phyloP scores from a whole-genome alignment of 495 filamentous ascomycete genomes.

The Arthonia radiata region DNA sequence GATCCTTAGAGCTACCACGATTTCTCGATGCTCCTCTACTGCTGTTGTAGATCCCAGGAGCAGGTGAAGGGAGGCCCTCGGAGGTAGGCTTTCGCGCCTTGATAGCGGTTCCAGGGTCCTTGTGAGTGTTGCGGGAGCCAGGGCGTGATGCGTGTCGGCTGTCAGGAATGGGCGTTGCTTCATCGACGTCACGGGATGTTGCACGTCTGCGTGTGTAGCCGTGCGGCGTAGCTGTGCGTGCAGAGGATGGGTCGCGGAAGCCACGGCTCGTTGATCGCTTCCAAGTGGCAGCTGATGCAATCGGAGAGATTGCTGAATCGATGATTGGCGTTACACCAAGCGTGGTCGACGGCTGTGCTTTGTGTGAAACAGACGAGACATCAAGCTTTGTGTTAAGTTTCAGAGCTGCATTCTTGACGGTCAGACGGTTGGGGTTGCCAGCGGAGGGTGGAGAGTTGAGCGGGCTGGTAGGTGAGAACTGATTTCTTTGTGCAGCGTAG shows the following conservation, averaged over 20 bases:
- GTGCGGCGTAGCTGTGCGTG: constrained; percentile 47
- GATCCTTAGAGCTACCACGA: constrained; percentile 48
- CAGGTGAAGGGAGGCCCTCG: constrained; percentile 36
- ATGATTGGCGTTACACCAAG: constrained; percentile 73
- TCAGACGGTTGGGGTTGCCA: constrained; percentile 8
- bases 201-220: constrained; percentile 43
- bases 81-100: constrained; percentile 18
- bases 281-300: constrained; percentile 4
- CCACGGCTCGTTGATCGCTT: background rate
- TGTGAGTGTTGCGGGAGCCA: constrained; percentile 15
- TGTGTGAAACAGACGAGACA: too few relatives aligned
- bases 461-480: constrained; percentile 15
- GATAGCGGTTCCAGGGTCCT: constrained; percentile 14
- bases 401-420: constrained; percentile 54
- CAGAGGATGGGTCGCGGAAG: constrained; percentile 33
- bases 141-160: constrained; percentile 26
- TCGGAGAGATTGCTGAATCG: constrained; percentile 65
- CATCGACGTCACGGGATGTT: constrained; percentile 54
- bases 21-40: constrained; percentile 26
- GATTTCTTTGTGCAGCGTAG: background rate
- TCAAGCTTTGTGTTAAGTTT: constrained; percentile 79
- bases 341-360: too few relatives aligned
- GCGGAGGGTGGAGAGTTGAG: constrained; percentile 14
- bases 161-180: constrained; percentile 2
- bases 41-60: constrained; percentile 26